Evolutionary conservation across 768 basidiomycete genomes (phyloP), one percentile per base, ranked within the genome.

Genomic region (Sporobolomyces pararoseus): DNA sequence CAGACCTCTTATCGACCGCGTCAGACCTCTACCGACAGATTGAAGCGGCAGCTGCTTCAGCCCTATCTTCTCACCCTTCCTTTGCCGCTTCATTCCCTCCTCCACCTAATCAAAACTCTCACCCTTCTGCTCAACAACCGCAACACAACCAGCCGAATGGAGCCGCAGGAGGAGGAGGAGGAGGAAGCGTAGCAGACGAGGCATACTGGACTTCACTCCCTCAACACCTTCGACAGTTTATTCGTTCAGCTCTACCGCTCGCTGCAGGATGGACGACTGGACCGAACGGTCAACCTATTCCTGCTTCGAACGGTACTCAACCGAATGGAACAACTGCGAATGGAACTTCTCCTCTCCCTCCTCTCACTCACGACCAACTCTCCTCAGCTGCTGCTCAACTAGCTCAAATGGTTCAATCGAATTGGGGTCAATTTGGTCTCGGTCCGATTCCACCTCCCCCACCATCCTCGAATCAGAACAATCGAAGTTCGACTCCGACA

Each of bases 161-260:
- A 31, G 57, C n/a, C n/a, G n/a, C 47, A 13, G 66, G 23, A 32
- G 63, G 65, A 14, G 70, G 50, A 31, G 63, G 55, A 13, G 70
- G 29, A 32, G 66, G 65, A 21, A 44, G 79, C 50, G 80, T 78
- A 53, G 80, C 82, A 57, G 86, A 86, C 71, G 86, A 87, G 72
- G 86, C 85, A 54, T 88, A 88, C 77, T 87, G 87, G 88, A 83
- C 85, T 54, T 83, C 84, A 46, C 82, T 89, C 52, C 87, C 88
- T 44, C 83, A 84, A 29, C 85, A 88, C 75, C 83, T 88, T 68
- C 84, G 86, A 76, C 86, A 84, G 71, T 88, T 88, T 78, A 87
- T 89, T 77, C 82, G 85, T 71, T 82, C 81, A 60, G 82, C 82
- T 13, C 78, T 82, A 4, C 82, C 82, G 1, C 78, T 81, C 63